These are phyloP conservation scores for Ogataea parapolymorpha DNA, from an alignment of 805 yeast species.

Conservation along the genomic window DNA sequence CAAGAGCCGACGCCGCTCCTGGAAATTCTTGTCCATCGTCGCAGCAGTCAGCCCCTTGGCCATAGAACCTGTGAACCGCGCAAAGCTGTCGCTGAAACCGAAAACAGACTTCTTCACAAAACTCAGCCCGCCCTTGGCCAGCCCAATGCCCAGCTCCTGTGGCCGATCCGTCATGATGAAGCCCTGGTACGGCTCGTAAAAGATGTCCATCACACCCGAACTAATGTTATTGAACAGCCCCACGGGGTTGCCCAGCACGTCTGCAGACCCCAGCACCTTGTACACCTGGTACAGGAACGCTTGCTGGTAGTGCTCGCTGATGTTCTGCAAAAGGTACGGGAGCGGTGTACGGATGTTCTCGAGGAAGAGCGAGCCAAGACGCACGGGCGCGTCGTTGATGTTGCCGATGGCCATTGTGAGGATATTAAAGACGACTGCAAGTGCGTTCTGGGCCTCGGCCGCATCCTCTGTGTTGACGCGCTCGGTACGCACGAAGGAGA, in stretches of 20 bases:
- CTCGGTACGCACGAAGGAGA: constrained; percentile 90
- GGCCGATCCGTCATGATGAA: constrained; percentile 92
- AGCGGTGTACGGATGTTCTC: constrained; percentile 88
- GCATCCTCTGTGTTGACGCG: constrained; percentile 62
- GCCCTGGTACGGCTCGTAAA: constrained; percentile 97
- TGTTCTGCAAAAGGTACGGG: constrained; percentile 63
- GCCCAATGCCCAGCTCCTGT: constrained; percentile 89
- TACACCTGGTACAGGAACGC: constrained; percentile 89
- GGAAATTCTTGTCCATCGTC: constrained; percentile 82
- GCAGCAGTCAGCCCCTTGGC: constrained; percentile 93
- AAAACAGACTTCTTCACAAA: constrained; percentile 92
- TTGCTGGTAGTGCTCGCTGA: constrained; percentile 85
- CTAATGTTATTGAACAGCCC: constrained; percentile 90
- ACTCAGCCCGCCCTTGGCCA: constrained; percentile 94
- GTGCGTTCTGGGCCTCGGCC: constrained; percentile 54
- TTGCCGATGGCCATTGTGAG: constrained; percentile 96
- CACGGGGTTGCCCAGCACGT: constrained; percentile 94
- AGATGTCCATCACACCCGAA: constrained; percentile 94
- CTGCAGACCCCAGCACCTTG: constrained; percentile 93
- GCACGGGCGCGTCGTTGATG: constrained; percentile 93
- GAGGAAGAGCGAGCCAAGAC: constrained; percentile 78
- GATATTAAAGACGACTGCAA: constrained; percentile 77
- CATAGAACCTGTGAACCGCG: constrained; percentile 88
- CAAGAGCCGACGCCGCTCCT: constrained; percentile 75
- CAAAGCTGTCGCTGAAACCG: constrained; percentile 90